Evolutionary conservation across 148 eudicot species (phyloP), one percentile per base, ranked within the genome.

Genomic region (Salicornia ramosissima): DNA sequence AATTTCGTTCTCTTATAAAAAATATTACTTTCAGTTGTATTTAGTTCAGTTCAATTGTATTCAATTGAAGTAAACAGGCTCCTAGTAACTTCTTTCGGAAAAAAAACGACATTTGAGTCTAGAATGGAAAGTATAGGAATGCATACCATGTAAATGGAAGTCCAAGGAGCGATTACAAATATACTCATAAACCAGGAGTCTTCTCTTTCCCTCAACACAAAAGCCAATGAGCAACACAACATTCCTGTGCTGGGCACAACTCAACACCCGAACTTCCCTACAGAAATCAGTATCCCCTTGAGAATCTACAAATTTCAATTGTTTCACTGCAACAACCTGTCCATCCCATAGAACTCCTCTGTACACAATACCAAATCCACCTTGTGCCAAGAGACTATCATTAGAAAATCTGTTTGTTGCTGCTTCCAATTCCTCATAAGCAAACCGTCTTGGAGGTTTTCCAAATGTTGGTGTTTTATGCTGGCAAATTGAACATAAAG

Each of bases 211-310:
- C 73, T 89, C 86, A 21, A 81, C 70, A 77, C 97, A 89, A 80
- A 87, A 92, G 3, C 97, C 97, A 74, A 87, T 80, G 39, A 92
- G 78, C 84, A 89, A 74, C 70, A 92, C 97, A 29, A 92, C 96
- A 75, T 92, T 92, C 78, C 90, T 82, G 76, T 92, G 97, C 71
- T 92, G 97, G 29, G 97, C 97, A 79, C 93, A 92, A 59, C 89
- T 92, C 71, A 92, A 75, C 15, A 92, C 87, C 49, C 83, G 73
- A 22, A 89, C 93, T 83, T 92, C 96, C 78, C 86, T 82, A 70
- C 87, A 86, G 79, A 92, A 92, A 83, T 92, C 97, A 80, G 80
- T 78, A 75, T 92, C 91, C 43, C 83, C 89, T 77, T 92, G 83
- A 47, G 87, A 83, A 63, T 89, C 88, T 3, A 74, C 74, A 70